Evolutionary conservation across 306 rosid species (phyloP).

Genomic region (Neltuma alba): DNA sequence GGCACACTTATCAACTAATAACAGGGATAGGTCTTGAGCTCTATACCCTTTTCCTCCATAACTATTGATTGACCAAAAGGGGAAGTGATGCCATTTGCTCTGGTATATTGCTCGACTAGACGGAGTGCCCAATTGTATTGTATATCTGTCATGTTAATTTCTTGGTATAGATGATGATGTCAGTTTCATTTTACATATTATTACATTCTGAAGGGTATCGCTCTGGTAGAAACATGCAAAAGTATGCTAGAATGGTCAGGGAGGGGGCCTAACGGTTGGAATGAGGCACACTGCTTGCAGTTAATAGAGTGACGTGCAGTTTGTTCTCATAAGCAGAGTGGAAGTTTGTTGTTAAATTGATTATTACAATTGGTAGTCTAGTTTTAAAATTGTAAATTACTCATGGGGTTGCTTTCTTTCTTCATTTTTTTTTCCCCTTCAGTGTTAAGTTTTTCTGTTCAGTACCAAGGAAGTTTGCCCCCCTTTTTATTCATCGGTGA

Average conservation of each 20-base stretch:
- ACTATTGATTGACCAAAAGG: neutral
- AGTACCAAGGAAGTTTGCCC: neutral
- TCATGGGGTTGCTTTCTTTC: constrained; percentile 7
- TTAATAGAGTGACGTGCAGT: neutral
- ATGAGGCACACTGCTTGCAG: neutral
- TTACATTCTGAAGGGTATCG: neutral
- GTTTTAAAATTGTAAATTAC: neutral
- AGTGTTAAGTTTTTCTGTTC: constrained; percentile 26
- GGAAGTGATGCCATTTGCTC: neutral
- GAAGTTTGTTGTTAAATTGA: neutral
- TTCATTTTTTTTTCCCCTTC: constrained; percentile 4
- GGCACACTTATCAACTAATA: neutral
- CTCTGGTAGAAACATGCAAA: neutral
- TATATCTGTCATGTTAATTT: neutral
- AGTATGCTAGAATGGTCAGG: neutral
- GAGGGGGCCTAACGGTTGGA: neutral
- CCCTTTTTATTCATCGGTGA: constrained; percentile 2
- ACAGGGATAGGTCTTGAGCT: neutral
- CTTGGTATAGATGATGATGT: neutral
- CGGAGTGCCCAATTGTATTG: neutral
- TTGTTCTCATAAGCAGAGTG: neutral
- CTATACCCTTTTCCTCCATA: neutral
- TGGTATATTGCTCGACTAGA: neutral
- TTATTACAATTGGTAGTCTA: neutral
- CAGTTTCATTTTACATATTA: neutral